A percentile compares a stretch with the other conserved stretches of the same genome.
phyloP scores from a whole-genome alignment of 495 filamentous ascomycete species.

The Aspergillus steynii region DNA sequence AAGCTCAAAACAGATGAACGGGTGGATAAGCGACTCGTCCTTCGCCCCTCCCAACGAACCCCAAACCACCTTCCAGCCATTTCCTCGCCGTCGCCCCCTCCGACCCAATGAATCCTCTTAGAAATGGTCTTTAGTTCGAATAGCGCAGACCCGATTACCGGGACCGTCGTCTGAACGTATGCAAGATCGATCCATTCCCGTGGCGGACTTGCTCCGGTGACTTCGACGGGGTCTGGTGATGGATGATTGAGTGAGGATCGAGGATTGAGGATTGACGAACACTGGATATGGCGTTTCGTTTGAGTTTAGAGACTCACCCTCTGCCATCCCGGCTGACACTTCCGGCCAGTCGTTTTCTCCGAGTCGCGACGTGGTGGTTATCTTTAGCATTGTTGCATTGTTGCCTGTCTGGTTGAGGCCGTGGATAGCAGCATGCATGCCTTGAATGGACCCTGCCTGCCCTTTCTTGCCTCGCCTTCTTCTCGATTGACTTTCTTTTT shows the following conservation, averaged over 20 bases:
- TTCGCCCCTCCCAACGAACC: background rate
- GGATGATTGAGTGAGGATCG: too few relatives aligned
- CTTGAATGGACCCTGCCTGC: background rate
- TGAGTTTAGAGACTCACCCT: too few relatives aligned
- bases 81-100: background rate
- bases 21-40: conserved; percentile 1
- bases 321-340: too few relatives aligned
- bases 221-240: background rate
- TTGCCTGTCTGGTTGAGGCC: background rate
- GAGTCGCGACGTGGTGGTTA: too few relatives aligned
- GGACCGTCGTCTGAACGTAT: background rate
- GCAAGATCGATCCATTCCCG: conserved; percentile 4
- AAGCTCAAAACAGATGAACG: conserved; percentile 8
- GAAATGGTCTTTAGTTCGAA: too few relatives aligned
- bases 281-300: too few relatives aligned
- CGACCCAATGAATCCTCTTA: background rate
- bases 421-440: background rate
- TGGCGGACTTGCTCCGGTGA: background rate
- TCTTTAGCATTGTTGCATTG: background rate
- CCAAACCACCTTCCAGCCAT: background rate
- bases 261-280: too few relatives aligned
- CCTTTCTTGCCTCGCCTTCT: background rate
- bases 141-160: background rate
- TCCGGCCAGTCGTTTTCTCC: too few relatives aligned
- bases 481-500: background rate